Base-by-base conservation (phyloP, 2,329 filamentous ascomycete genomes). In the Arthrobotrys musiformis region DNA sequence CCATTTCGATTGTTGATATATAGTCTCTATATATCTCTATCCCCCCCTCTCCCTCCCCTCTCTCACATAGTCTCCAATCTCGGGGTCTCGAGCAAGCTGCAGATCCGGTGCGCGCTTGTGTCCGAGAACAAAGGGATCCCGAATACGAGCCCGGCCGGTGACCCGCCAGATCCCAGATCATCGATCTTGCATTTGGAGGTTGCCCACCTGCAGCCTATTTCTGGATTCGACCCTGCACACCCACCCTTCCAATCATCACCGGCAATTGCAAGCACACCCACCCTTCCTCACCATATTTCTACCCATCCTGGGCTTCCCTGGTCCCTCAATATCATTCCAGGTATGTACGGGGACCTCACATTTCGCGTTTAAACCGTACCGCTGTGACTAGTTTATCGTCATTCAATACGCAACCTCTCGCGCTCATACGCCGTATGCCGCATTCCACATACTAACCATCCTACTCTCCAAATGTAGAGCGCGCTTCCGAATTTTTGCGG, bases 131-230 rank as follows among this genome's bases (percentile, higher is more conserved):
- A 37, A 58, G 30, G 11, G 11, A 24, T 24, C 54, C 54, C 54
- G 33, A 58, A 58, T 58, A 58, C 54, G 54, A 58, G 54, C 33
- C 30, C 54, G 54, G 54, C 52, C 52, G 52, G 30, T 9, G n/a
- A 35, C 52, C 52, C 52, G 48, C 48, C 17, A 58, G 52, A 58
- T 58, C 52, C 54, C 54, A 58, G 54, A 40, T 58, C 54, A 58
- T 58, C 33, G 33, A 58, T 58, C 54, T 58, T 40, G 33, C 54
- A 58, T 58, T 33, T 58, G 33, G n/a, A 58, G 33, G 54, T 58
- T 40, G 54, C 54, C 54, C 54, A 40, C 54, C 54, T 58, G 54
- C 54, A 58, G 44, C 44, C 44, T 48, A 24, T 24, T 58, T 40
- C 33, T 40, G 26, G 4, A 35, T 28, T 56, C 30, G 50, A 35